Base-by-base conservation (phyloP, 2,329 filamentous ascomycete species). In the Colletotrichum tropicale region DNA sequence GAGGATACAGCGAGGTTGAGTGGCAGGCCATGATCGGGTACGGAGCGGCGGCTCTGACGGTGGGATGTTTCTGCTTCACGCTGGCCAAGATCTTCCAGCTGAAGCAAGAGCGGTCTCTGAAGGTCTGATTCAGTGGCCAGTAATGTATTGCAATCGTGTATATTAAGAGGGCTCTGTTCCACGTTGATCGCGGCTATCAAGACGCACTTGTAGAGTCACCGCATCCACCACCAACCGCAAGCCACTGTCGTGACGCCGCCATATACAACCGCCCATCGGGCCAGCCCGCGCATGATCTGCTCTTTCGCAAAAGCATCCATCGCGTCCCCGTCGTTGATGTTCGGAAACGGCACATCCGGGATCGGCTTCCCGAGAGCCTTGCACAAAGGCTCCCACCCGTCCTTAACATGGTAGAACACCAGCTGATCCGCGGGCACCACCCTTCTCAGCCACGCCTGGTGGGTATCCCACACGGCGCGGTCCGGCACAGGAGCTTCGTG, bases 331-430 rank as follows among this genome's bases (percentile, higher is more conserved):
- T 82, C 82, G 70, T 83, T 83, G 34, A 78, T 80, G 10, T 71
- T 67, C 10, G 82, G 82, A 34, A 83, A 82, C 28, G 79, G 81
- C 60, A 79, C 78, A 58, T 80, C 76, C 3, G 82, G 83, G 6
- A 83, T 64, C 3, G 80, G 80, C 69, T 80, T 77, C 76, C 75
- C 76, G 48, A 85, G 76, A 24, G 83, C 81, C 55, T 80, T 74
- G 75, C 82, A 84, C 8, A 85, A 67, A 15, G 82, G 82, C 24
- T 71, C 81, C 83, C 84, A 85, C 1, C 83, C 83, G 8, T 82
- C 78, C 30, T 76, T 77, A 16, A 83, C 74, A 4, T 80, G 75
- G 32, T 80, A 78, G 52, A 80, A 77, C 12, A 83, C 70, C 24
- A 83, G 75, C 64, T 74, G 74, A 10, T 82, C 80, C 36, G 66